Evolutionary conservation across 163 green algal genomes (phyloP), one percentile per base, ranked within the genome.

Genomic region (Scenedesmus sp.): DNA sequence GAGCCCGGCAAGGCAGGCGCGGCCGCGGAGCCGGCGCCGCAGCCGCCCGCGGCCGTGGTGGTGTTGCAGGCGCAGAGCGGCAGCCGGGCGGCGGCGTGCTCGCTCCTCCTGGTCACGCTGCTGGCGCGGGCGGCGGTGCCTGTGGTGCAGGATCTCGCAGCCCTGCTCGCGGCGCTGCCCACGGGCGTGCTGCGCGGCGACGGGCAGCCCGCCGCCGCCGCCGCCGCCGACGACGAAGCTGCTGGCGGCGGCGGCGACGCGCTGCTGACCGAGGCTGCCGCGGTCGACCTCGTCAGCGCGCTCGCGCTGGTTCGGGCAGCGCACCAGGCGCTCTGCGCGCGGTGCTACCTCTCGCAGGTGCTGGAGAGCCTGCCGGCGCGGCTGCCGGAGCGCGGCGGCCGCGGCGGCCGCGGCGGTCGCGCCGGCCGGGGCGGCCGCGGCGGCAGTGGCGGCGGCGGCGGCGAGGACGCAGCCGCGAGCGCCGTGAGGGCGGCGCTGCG

Each of bases 301-400:
- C 28, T 77, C 14, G 44, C 58, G 54, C 66, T 77, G 31, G n/a
- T 50, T 17, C 24, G 69, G 1, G 54, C 53, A 9, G 54, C 34
- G 4, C 66, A 67, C 29, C 69, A 77, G 24, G 54, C 69, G 3
- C 67, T 76, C 2, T 51, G 28, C 4, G 54, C 48, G 0, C 69
- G 69, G 14, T 57, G 20, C 15, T 77, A 67, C 31, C 26, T 77
- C 2, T 62, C 69, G 14, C 69, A 77, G 22, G 69, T 77, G 22
- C 33, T 77, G 5, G 22, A 65, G 1, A 15, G 48, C 20, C 34
- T 67, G 26, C 69, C 54, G 4, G 33, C 20, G 0, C 45, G 56
- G 20, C 54, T 77, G n/a, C 0, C 31, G 17, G 22, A 48, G 39
- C 39, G 39, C 39, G 9, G 29, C 15, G 5, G 47, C 31, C 2